Evolutionary conservation across 2,329 filamentous ascomycete genomes (phyloP), one percentile per base, ranked within the genome.

Genomic region (Colletotrichum abscissum): DNA sequence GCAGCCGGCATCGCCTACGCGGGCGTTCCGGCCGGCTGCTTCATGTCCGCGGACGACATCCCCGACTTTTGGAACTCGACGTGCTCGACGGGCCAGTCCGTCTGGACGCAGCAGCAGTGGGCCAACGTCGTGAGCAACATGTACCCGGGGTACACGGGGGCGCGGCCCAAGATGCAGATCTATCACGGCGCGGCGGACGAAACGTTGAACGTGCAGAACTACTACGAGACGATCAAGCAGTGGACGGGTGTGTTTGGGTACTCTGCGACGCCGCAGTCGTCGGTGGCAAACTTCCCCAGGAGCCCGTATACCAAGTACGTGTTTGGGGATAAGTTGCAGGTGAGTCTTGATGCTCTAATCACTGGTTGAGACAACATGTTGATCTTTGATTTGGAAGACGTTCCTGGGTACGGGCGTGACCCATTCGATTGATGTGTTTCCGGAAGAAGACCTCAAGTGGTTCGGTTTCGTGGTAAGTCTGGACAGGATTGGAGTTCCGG

Each of bases 1-100:
- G 83, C 82, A 8, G 89, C 87, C 8, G 88, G 84, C 1, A 85
- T 85, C 6, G 84, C 83, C 16, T 90, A 88, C 75, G 81, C 87
- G 0, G 88, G 89, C 24, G 88, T 89, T 0, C 85, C 88, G 0
- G 88, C 86, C n/a, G 88, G 88, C 14, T 90, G 89, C 80, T 90
- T 90, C 78, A 79, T 78, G 65, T 79, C 81, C 26, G 76, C 78
- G 9, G 82, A 83, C 19, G 78, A 83, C 9, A 84, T 84, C 1
- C 84, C 80, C 63, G 86, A 82, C 5, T 82, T 80, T 49, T 91
- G 89, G 89, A 89, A 90, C 82, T 85, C 83, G 71, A 84, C 85
- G 3, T 92, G 89, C 78, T 84, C 89, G 2, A 63, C 84, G 28
- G 90, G 89, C 8, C 82, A 88, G 76, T 81, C 83, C 69, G 83